phyloP scores from a whole-genome alignment of 2,329 filamentous ascomycete genomes.

The Canariomyces notabilis region DNA sequence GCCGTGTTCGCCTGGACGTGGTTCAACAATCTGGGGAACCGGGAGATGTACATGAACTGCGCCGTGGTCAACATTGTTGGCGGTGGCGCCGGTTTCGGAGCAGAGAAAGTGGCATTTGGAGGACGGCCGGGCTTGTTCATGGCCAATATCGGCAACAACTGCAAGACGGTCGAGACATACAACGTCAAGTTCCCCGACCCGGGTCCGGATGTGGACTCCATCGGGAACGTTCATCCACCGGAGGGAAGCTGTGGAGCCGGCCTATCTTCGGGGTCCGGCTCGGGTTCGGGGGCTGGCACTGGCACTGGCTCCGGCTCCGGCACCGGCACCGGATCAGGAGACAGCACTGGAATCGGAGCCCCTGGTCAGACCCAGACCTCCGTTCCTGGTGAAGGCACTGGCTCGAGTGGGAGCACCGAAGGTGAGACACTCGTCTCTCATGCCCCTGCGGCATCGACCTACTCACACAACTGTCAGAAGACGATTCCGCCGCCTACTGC shows the following conservation, averaged over 20 bases:
- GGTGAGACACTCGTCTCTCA: background rate
- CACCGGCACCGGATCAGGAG: too few species aligned
- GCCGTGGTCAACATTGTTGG: conserved; percentile 57
- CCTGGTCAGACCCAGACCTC: too few species aligned
- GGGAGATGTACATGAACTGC: conserved; percentile 85
- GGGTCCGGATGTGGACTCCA: conserved; percentile 14
- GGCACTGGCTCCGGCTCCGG: too few species aligned
- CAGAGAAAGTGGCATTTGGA: conserved; percentile 37
- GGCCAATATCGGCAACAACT: conserved; percentile 59
- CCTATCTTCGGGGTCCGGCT: conserved; percentile 13
- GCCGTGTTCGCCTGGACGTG: conserved; percentile 72
- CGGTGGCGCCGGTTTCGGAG: conserved; percentile 24
- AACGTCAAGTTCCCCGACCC: conserved; percentile 64
- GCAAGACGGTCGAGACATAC: conserved; percentile 46
- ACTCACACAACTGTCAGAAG: background rate
- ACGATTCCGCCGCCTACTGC: background rate
- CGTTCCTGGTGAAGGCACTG: background rate
- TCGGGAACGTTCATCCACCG: background rate
- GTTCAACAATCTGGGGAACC: conserved; percentile 71
- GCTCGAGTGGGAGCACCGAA: background rate
- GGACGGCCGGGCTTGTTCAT: conserved; percentile 62
- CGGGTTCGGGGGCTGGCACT: conserved; percentile 20
- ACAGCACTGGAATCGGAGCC: too few species aligned
- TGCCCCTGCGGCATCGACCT: background rate
- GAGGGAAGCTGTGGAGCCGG: conserved; percentile 29